Evolutionary conservation across 129 eudicot genomes (phyloP).

Genomic region (Flaveria brownii): DNA sequence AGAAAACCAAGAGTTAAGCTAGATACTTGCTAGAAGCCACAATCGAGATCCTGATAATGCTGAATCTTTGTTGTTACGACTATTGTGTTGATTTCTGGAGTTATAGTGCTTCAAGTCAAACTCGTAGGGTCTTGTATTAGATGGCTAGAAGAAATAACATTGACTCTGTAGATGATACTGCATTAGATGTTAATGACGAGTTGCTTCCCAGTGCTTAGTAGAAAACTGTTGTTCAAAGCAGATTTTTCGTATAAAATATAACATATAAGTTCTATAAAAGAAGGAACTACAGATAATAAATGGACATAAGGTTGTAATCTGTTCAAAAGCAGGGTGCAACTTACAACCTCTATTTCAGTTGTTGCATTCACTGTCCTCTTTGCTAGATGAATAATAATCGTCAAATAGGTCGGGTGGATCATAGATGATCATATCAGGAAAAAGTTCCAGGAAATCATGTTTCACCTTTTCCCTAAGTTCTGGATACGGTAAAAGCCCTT

Average conservation of each 20-base stretch:
- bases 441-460: constrained; percentile 80
- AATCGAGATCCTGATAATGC: constrained; percentile 60
- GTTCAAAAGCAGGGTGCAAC: neutral
- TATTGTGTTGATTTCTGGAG: neutral
- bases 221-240: too few relatives aligned
- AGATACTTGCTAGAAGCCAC: constrained; percentile 75
- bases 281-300: too few relatives aligned
- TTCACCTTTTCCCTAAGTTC: constrained; percentile 92
- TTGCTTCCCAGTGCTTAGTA: neutral
- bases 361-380: constrained; percentile 29
- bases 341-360: neutral
- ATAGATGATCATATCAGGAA: constrained; percentile 72
- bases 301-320: neutral
- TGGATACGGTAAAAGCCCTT: constrained; percentile 82
- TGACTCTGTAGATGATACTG: neutral
- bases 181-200: neutral
- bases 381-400: constrained; percentile 39
- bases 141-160: neutral
- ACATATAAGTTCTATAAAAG: too few relatives aligned
- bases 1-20: constrained; percentile 86
- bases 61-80: neutral
- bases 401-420: constrained; percentile 81
- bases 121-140: neutral
- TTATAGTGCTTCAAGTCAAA: neutral
- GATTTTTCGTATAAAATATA: too few relatives aligned